These are phyloP conservation scores for Cunninghamia lanceolata DNA, from an alignment of 75 land plant genomes.

Conservation along the genomic window DNA sequence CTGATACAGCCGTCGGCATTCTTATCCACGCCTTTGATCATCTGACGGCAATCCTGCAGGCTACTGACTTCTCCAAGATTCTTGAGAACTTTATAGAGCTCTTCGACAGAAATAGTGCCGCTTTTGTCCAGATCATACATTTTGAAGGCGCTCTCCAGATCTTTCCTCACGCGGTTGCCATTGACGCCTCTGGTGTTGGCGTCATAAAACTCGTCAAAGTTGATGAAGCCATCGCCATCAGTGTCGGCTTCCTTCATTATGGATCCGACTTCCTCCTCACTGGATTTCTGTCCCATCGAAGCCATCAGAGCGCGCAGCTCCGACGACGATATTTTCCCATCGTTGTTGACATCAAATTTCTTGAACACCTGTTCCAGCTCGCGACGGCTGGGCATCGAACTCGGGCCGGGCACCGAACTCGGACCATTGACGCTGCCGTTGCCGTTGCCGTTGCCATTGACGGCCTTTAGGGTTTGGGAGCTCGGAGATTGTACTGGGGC, in stretches of 20 bases:
- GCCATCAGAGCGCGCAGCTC: conserved; percentile 44
- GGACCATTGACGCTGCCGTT: background rate
- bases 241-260: conserved; percentile 57
- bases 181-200: conserved; percentile 15
- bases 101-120: conserved; percentile 28
- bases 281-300: conserved; percentile 19
- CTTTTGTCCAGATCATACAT: conserved; percentile 26
- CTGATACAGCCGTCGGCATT: conserved; percentile 18
- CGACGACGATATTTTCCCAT: conserved; percentile 46
- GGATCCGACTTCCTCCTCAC: conserved; percentile 28
- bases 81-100: conserved; percentile 22
- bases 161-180: background rate
- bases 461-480: background rate
- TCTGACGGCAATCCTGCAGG: conserved; percentile 19
- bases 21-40: conserved; percentile 24
- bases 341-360: conserved; percentile 36
- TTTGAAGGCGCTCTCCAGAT: conserved; percentile 22
- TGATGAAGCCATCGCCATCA: conserved; percentile 56
- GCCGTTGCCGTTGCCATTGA: too few species aligned
- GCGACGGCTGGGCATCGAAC: background rate
- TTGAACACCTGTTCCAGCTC: conserved; percentile 29
- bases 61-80: conserved; percentile 18
- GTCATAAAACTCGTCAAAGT: conserved; percentile 47
- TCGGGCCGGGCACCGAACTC: too few species aligned
- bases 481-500: background rate